Conservation (phyloP, 2,329 filamentous ascomycete species). For the Leptographium wingfieldii region DNA sequence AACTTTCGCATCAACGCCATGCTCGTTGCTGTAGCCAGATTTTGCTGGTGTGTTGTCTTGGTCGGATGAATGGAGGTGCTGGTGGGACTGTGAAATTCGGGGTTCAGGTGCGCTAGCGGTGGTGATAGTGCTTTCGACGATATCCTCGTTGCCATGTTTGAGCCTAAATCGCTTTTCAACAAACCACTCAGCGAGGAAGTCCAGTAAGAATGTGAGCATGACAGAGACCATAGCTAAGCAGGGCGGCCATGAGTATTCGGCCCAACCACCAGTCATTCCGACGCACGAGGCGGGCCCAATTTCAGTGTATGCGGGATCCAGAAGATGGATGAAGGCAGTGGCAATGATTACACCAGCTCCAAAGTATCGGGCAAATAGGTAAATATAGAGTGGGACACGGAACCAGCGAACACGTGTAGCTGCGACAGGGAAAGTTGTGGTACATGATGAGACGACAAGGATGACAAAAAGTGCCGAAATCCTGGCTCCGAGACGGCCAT, state of each 20-base stretch:
- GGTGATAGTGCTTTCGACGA: constrained; percentile 33
- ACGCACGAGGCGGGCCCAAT: constrained; percentile 34
- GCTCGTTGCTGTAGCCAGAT: constrained; percentile 36
- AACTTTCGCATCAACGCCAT: constrained; percentile 59
- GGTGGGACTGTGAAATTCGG: constrained; percentile 21
- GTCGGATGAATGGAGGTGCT: constrained; percentile 55
- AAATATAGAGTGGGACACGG: constrained; percentile 50
- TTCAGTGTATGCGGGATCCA: constrained; percentile 67
- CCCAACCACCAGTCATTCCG: constrained; percentile 42
- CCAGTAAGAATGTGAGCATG: constrained; percentile 78
- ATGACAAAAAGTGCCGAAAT: constrained; percentile 68
- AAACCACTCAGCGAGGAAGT: constrained; percentile 69
- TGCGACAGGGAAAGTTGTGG: constrained; percentile 55
- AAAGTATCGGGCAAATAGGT: constrained; percentile 80
- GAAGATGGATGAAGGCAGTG: constrained; percentile 82
- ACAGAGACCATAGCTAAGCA: constrained; percentile 78
- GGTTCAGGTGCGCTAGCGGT: constrained; percentile 15
- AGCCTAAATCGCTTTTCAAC: constrained; percentile 42
- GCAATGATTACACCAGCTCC: constrained; percentile 89
- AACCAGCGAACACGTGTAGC: constrained; percentile 45
- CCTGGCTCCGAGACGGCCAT: constrained; percentile 48
- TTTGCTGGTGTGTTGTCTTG: constrained; percentile 63
- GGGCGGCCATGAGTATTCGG: constrained; percentile 66
- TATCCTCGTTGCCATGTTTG: constrained; percentile 34
- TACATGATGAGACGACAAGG: constrained; percentile 44